Base-by-base conservation (phyloP, 768 basidiomycete genomes). In the Hericium erinaceus region DNA sequence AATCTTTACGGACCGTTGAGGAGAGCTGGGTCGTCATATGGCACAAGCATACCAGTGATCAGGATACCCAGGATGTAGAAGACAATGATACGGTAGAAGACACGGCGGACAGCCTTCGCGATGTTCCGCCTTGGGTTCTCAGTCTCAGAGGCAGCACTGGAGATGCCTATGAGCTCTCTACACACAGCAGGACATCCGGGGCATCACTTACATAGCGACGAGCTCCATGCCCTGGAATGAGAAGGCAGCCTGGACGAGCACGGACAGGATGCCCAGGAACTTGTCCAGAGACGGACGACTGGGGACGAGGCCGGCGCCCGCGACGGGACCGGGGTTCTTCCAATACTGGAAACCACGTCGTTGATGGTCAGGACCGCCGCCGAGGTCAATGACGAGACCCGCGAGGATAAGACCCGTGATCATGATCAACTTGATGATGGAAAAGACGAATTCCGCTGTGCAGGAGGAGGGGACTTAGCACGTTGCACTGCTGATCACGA, bases 141-240 rank as follows among this genome's bases (percentile, higher is more conserved):
- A 0, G 87, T 85, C 70, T 93, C 91, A 0, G 84, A 87, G 16
- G 87, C 88, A 26, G 86, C 81, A 56, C 85, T 85, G 54, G 46
- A 61, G 20, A 57, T 40, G 4, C 15, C 50, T 5, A 12, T 48
- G 38, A 50, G 24, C 12, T 40, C 50, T 48, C 20, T 49, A 28
- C 4, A 22, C 6, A 9, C 22, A 53, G 22, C 22, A 18, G 22
- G 16, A 58, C 12, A 0, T 4, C 37, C 16, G 4, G 39, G 15
- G 15, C 54, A 48, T 7, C 33, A 66, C 77, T 59, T 61, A 83
- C 83, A 87, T 79, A 26, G 83, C 82, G 40, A 90, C 83, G 44
- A 87, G 71, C 65, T 92, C 89, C 75, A 89, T 81, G 40, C 83
- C 87, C 64, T 87, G 82, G 74, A 83, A 86, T 5, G 88, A 88